A percentile compares a stretch with the other conserved stretches of the same genome.
phyloP scores from a whole-genome alignment of 306 rosid genomes.

The Trichosanthes cucumerina region DNA sequence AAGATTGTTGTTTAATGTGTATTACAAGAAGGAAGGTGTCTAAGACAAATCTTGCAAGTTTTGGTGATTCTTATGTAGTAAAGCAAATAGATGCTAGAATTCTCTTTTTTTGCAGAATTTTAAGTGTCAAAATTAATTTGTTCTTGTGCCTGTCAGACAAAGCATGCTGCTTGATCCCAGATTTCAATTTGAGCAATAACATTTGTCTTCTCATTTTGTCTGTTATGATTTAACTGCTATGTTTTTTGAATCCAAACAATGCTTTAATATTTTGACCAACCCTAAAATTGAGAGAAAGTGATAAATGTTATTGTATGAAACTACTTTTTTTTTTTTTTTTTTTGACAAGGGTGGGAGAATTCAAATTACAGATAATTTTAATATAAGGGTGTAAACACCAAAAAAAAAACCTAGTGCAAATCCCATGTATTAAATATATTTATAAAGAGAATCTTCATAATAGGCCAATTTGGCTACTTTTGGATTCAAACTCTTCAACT shows the following conservation, averaged over 20 bases:
- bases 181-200: not conserved
- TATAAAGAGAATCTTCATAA: not conserved
- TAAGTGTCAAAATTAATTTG: not conserved
- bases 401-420: not conserved
- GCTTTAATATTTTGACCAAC: not conserved
- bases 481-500: not conserved
- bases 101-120: not conserved
- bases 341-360: not conserved
- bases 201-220: not conserved
- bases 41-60: not conserved
- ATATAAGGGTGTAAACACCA: not conserved
- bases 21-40: no score
- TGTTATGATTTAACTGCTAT: not conserved
- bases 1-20: not conserved
- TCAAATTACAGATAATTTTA: not conserved
- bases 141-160: not conserved
- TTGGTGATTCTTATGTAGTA: no score
- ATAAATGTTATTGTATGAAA: not conserved
- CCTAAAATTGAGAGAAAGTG: not conserved
- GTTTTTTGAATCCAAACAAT: slow-evolving; percentile 4
- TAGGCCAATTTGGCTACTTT: not conserved
- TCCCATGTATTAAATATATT: not conserved
- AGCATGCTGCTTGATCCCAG: slow-evolving; percentile 10
- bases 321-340: not conserved
- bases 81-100: not conserved